Conservation (phyloP, 2,329 filamentous ascomycete genomes). For the Trichoderma koningii region DNA sequence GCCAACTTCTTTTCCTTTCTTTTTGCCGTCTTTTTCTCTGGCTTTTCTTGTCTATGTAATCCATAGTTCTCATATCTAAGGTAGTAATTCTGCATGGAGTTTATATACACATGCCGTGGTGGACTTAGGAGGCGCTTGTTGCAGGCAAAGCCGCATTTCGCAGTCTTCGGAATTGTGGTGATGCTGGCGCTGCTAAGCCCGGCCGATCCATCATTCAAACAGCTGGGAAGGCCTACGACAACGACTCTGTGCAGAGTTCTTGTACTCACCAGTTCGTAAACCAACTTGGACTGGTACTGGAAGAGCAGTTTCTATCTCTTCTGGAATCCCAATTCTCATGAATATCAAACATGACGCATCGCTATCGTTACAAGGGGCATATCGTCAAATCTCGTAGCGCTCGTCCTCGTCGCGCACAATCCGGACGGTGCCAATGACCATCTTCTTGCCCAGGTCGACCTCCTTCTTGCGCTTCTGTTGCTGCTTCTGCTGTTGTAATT, state of each 20-base stretch:
- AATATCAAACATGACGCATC: not conserved
- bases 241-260: not conserved
- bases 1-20: not conserved
- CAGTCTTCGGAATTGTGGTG: slow-evolving; percentile 10
- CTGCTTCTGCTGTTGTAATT: slow-evolving; percentile 36
- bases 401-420: slow-evolving; percentile 47
- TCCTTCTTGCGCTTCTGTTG: slow-evolving; percentile 44
- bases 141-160: not conserved
- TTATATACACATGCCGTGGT: not conserved
- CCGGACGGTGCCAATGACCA: slow-evolving; percentile 42
- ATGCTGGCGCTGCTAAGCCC: slow-evolving; percentile 14
- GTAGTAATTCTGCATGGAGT: not conserved
- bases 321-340: not conserved
- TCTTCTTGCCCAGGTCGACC: slow-evolving; percentile 46
- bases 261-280: too few species aligned
- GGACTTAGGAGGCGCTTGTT: not conserved
- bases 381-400: slow-evolving; percentile 29
- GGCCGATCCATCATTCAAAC: not conserved
- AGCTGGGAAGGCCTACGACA: not conserved
- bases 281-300: not conserved
- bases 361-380: not conserved
- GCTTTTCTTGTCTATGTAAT: too few species aligned
- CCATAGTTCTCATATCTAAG: too few species aligned
- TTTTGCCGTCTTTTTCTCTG: not conserved
- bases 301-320: not conserved